These are phyloP conservation scores for Tricholomella constricta DNA, from an alignment of 768 basidiomycete species.

Conservation along the genomic window DNA sequence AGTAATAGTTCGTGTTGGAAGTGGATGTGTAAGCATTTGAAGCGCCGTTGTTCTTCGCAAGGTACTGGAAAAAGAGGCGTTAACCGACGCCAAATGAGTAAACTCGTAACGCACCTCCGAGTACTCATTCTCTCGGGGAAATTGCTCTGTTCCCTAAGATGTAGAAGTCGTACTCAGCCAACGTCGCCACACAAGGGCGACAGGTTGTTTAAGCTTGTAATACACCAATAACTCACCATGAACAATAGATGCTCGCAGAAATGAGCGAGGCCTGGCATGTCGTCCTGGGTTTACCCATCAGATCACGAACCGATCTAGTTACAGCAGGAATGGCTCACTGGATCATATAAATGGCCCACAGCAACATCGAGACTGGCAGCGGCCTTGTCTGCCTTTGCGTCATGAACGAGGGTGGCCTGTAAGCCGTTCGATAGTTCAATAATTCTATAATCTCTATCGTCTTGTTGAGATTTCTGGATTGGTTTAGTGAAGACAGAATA, in stretches of 20 bases:
- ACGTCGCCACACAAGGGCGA: not conserved
- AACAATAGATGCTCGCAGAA: conserved; percentile 97
- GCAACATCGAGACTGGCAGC: conserved; percentile 94
- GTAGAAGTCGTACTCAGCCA: not conserved
- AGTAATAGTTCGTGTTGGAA: conserved; percentile 89
- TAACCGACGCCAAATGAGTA: conserved; percentile 1
- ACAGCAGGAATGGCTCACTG: conserved; percentile 51
- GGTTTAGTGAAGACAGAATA: conserved; percentile 58
- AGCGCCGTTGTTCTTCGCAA: conserved; percentile 77
- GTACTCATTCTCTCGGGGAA: conserved; percentile 94
- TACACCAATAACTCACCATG: conserved; percentile 61
- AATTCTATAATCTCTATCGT: conserved; percentile 78
- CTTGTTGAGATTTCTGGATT: conserved; percentile 72
- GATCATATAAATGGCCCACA: conserved; percentile 92
- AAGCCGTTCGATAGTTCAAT: conserved; percentile 88
- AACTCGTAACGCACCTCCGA: conserved; percentile 56
- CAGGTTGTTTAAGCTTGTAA: too few species aligned
- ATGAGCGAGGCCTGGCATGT: conserved; percentile 92
- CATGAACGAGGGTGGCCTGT: conserved; percentile 83
- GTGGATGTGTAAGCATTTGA: conserved; percentile 95
- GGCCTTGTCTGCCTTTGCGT: conserved; percentile 87
- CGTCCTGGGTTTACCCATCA: conserved; percentile 48
- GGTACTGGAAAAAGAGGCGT: conserved; percentile 47
- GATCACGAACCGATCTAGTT: not conserved
- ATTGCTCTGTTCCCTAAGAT: conserved; percentile 74